Percentiles rank a stretch among this genome's conserved stretches.
These are phyloP conservation scores for Fonsecaea monophora DNA, from an alignment of 2,329 filamentous ascomycete species.

Conservation along the genomic window DNA sequence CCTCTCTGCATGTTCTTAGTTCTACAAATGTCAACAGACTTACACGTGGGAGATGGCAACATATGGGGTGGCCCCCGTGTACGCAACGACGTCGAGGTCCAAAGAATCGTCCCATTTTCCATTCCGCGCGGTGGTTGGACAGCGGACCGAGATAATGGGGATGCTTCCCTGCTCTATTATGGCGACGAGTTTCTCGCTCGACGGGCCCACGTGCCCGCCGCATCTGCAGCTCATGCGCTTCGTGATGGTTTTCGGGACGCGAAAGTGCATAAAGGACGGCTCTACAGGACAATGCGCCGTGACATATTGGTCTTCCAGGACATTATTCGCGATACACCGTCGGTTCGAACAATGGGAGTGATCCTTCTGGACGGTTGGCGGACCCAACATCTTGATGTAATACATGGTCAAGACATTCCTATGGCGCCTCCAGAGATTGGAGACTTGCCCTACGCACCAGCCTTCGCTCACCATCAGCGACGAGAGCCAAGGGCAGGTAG, in stretches of 20 bases:
- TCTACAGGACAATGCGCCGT: conserved; percentile 3
- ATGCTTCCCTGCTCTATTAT: neutral
- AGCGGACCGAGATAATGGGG: conserved; percentile 1
- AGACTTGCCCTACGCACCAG: neutral
- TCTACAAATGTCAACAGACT: neutral
- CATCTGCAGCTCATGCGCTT: conserved; percentile 5
- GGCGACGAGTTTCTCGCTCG: neutral
- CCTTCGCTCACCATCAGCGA: neutral
- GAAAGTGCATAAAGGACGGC: conserved; percentile 3
- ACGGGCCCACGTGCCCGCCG: neutral
- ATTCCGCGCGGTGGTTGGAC: neutral
- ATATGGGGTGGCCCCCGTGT: neutral
- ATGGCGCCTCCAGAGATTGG: conserved; percentile 1
- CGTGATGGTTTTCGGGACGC: neutral
- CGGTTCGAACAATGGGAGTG: neutral
- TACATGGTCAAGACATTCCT: conserved; percentile 2
- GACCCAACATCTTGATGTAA: conserved; percentile 6
- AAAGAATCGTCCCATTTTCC: conserved; percentile 1
- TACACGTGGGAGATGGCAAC: conserved; percentile 6
- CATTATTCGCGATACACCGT: neutral
- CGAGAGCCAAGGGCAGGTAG: conserved; percentile 3
- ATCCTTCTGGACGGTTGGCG: neutral
- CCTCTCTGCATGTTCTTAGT: neutral
- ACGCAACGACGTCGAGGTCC: neutral
- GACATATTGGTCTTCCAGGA: neutral